Base-by-base conservation (phyloP, 345 rosid species). In the Heritiera fomes region DNA sequence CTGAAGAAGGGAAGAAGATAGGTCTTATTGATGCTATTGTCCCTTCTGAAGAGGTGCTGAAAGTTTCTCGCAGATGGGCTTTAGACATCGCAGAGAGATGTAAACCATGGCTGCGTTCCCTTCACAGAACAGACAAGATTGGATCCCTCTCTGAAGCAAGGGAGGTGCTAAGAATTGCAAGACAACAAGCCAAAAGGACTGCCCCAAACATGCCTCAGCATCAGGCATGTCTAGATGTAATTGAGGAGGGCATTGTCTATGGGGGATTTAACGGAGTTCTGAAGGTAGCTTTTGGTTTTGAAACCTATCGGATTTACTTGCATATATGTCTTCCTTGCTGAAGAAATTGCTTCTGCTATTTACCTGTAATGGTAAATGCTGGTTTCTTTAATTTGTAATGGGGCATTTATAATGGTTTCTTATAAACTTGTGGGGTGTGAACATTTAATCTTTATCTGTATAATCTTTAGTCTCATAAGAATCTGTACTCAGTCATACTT, bases 131-230 rank as follows among this genome's bases (percentile, higher is more conserved):
- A 52, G 99, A 95, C 78, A 95, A 88, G 87, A 85, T 95, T 82
- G 92, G 95, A 74, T 90, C 98, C 47, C 83, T 95, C 74, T 83
- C 97, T 78, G 97, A 95, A 88, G 94, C 94, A 38, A 92, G 89
- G 74, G 83, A 85, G 73, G 49, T 91, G 50, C 69, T 95, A 83
- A 89, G 83, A 83, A 65, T 75, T 81, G 87, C 97, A 67, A 89
- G 90, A 77, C 88, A 83, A 79, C 87, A 89, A 80, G 94, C 93
- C 67, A 93, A 85, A 89, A 91, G 84, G 86, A 80, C 86, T 79
- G 93, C 99, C 46, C 89, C 87, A 75, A 90, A 95, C 87, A 81
- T 92, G 91, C 98, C 97, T 76, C 99, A 95, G 86, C 94, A 92
- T 84, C 93, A 80, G 72, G 98, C 85, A 73, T 88, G 91, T 81